phyloP scores from a whole-genome alignment of 2,329 filamentous ascomycete genomes.

The Davidsoniella eucalypti region DNA sequence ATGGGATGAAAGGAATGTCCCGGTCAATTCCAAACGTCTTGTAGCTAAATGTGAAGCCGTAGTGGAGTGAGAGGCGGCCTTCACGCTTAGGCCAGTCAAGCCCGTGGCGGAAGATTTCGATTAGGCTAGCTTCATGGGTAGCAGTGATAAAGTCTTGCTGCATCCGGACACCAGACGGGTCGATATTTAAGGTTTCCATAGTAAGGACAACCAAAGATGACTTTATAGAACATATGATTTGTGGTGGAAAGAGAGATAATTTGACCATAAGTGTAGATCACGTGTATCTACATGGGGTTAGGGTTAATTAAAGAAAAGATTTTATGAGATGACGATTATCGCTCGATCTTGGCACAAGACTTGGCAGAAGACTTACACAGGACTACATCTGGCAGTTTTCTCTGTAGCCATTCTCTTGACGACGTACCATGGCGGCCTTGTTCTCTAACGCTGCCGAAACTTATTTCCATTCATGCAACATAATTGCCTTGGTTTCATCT shows the following conservation, averaged over 20 bases:
- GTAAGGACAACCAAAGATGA: not conserved
- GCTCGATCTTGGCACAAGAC: no score
- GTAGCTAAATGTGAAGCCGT: constrained; percentile 41
- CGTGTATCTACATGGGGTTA: no score
- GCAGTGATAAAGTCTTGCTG: constrained; percentile 30
- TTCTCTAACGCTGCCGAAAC: no score
- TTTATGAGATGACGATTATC: no score
- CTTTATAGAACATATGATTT: no score
- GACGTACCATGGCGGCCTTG: no score
- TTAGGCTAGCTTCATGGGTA: constrained; percentile 27
- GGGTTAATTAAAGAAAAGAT: no score
- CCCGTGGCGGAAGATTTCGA: constrained; percentile 27
- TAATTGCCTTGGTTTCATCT: not conserved
- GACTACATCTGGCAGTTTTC: no score
- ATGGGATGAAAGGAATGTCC: constrained; percentile 30
- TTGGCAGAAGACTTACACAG: no score
- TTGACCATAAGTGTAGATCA: no score
- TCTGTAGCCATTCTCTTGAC: no score
- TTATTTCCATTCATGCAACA: not conserved
- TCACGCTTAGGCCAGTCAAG: constrained; percentile 29
- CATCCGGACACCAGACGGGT: constrained; percentile 26
- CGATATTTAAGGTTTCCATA: constrained; percentile 17
- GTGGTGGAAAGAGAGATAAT: no score
- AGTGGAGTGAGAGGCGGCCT: constrained; percentile 32
- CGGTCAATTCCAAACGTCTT: constrained; percentile 39